Conservation (phyloP, 345 rosid species). For the Linum lewisii region DNA sequence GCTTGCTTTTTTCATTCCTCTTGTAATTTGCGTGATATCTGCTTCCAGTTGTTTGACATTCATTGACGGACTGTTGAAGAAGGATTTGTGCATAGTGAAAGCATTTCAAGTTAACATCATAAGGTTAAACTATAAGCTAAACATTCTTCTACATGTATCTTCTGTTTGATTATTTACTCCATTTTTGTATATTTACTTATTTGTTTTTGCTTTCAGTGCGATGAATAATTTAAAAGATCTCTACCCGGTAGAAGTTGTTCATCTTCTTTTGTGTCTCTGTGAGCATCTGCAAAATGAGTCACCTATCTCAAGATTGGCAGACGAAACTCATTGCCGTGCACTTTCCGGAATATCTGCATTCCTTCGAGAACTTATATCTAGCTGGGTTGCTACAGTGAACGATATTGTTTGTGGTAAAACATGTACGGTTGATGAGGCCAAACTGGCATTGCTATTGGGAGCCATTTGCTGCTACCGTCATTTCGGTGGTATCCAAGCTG, state of each 20-base stretch:
- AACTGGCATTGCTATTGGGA: constrained; percentile 68
- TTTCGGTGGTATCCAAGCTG: constrained; percentile 26
- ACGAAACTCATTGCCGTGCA: constrained; percentile 31
- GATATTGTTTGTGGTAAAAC: constrained; percentile 21
- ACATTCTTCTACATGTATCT: not conserved
- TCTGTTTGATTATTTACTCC: constrained; percentile 2
- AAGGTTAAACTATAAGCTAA: constrained; percentile 34
- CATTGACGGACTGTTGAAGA: constrained; percentile 46
- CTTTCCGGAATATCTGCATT: constrained; percentile 32
- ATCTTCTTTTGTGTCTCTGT: constrained; percentile 44
- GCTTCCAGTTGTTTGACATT: constrained; percentile 60
- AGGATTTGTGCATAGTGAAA: constrained; percentile 33
- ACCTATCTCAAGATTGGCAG: constrained; percentile 19
- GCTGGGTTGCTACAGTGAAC: constrained; percentile 25
- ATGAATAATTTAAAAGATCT: constrained; percentile 51
- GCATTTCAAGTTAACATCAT: constrained; percentile 45
- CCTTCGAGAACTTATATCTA: constrained; percentile 28
- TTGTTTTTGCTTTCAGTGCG: constrained; percentile 48
- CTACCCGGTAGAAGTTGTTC: constrained; percentile 48
- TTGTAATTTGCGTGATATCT: constrained; percentile 15
- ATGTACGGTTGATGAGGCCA: constrained; percentile 26
- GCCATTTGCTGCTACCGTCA: constrained; percentile 53
- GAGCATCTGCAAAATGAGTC: constrained; percentile 44
- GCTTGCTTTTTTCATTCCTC: not conserved
- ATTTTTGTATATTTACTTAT: constrained; percentile 13